Base-by-base conservation (phyloP, 768 basidiomycete genomes). In the Leucocoprinus leucothites region DNA sequence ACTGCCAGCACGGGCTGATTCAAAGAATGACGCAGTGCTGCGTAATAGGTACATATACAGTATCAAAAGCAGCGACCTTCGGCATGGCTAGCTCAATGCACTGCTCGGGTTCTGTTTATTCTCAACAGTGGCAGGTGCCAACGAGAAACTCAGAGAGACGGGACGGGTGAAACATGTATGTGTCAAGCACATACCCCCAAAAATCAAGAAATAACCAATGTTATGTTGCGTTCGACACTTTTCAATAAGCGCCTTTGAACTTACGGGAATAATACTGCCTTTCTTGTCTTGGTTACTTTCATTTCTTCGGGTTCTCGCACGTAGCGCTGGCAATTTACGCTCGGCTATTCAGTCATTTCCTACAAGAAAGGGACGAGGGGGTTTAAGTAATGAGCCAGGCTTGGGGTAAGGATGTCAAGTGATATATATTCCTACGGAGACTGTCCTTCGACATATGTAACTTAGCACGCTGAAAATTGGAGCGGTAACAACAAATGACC, bases 241-340 rank as follows among this genome's bases (percentile, higher is more conserved):
- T 34, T 34, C 18, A 18, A 7, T 6, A 1, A 36, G 22, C 24
- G 43, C 14, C 31, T n/a, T 21, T 3, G 44, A 46, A 14, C 16
- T 45, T 53, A 53, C 52, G 44, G 44, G 44, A 51, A 46, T 38
- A 45, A 53, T 53, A 36, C 52, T 53, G 16, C 52, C 52, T 46
- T 53, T 53, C 52, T 52, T 6, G 51, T 31, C 41, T 38, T 24
- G 42, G 43, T 24, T 28, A 5, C 24, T 36, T 53, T 47, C 24
- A 46, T 46, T 53, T 4, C 14, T 24, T 53, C 51, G 51, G 42
- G 42, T 24, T 53, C 51, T 24, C 42, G 14, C 36, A 26, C 21
- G 14, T 24, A 40, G 48, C 36, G 48, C 36, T 34, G 35, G 38
- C 21, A 22, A 13, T 7, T 50, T 40, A 50, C 35, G 14, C 38